Evolutionary conservation across 371 early-diverging fungal genomes (phyloP), one percentile per base, ranked within the genome.

Genomic region (Nosema granulosis): DNA sequence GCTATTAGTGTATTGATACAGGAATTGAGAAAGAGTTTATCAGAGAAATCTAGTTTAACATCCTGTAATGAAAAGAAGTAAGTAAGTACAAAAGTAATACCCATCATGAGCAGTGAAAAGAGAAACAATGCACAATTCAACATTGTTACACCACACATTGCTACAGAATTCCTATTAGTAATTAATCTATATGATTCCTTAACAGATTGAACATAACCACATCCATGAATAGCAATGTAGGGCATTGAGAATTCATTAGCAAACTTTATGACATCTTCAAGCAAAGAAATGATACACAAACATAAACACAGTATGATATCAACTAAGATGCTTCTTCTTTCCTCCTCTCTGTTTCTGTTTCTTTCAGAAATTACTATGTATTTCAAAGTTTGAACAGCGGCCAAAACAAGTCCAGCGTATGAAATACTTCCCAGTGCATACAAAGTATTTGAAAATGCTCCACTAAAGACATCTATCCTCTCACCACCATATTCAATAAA

Each of bases 341-440:
- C 49, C 20, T 43, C 34, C 29, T 70, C 59, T 68, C 32, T 59
- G 31, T 63, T 58, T 43, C 34, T 35, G 13, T 58, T 22, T 50
- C 52, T 70, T 56, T 65, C 37, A 28, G 29, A 31, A 13, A 68
- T 54, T 0, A 63, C 20, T 65, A 68, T 26, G 49, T 35, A 28
- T 59, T 69, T 78, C 13, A 68, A 35, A 50, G 78, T 57, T 0
- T 61, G 35, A 62, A 78, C 24, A 37, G 63, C 37, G 31, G 67
- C 49, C 59, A 68, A 38, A 34, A 73, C 68, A 57, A 78, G 62
- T 52, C 76, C 61, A 32, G 43, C 67, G 35, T 76, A 71, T 31
- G 68, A 76, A 11, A 77, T 77, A 28, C 62, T 58, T 22, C 69
- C 75, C 26, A 70, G 71, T 37, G 69, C 58, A 52, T 35, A 57